These are phyloP conservation scores for Penicillium fimorum DNA, from an alignment of 495 filamentous ascomycete genomes.

Conservation along the genomic window DNA sequence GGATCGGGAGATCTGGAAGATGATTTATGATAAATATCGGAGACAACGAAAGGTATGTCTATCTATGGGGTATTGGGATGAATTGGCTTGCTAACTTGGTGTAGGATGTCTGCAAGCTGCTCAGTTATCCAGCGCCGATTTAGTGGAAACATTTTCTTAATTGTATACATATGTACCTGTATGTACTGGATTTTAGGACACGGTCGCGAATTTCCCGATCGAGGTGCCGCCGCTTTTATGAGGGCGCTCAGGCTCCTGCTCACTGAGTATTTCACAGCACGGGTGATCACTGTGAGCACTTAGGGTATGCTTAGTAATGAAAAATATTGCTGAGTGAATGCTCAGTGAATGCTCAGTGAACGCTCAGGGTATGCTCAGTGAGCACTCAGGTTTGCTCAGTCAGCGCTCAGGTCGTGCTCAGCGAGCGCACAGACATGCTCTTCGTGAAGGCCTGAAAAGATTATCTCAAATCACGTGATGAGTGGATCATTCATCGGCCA, in stretches of 20 bases:
- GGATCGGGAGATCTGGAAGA: slow-evolving; percentile 66
- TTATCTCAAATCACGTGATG: neutral
- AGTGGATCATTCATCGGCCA: neutral
- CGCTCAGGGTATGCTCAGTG: too few relatives aligned
- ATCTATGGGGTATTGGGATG: neutral
- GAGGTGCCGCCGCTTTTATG: too few relatives aligned
- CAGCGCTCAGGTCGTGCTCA: too few relatives aligned
- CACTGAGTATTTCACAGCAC: too few relatives aligned
- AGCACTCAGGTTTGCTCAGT: too few relatives aligned
- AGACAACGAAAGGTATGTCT: slow-evolving; percentile 55
- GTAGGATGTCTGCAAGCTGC: slow-evolving; percentile 49
- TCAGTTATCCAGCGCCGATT: slow-evolving; percentile 48
- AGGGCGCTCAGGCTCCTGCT: too few relatives aligned
- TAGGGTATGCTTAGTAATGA: too few relatives aligned
- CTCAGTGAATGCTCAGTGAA: too few relatives aligned
- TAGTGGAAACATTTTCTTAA: slow-evolving; percentile 12
- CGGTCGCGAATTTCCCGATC: too few relatives aligned
- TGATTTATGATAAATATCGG: slow-evolving; percentile 68
- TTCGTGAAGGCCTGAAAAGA: neutral
- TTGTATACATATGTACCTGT: slow-evolving; percentile 10
- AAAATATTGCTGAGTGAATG: too few relatives aligned
- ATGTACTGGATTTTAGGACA: too few relatives aligned
- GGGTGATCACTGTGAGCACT: too few relatives aligned
- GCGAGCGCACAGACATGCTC: neutral
- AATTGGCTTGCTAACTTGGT: slow-evolving; percentile 5